Percentiles rank a stretch among this genome's conserved stretches.
Evolutionary conservation across 1,139 yeast genomes (phyloP).

Genomic region (Geotrichum histeridarum): DNA sequence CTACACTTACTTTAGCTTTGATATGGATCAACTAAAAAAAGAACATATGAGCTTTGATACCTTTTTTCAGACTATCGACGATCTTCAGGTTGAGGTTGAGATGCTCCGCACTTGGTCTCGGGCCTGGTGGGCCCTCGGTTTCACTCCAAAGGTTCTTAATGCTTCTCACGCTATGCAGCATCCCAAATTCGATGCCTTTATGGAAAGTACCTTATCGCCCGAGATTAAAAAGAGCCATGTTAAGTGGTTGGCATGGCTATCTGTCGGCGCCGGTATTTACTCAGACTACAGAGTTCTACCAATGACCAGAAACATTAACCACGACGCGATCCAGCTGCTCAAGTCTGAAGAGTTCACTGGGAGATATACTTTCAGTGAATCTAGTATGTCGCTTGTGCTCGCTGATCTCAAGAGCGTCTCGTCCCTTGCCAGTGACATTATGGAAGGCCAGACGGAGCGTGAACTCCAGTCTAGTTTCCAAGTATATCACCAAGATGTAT

Average conservation of each 20-base stretch:
- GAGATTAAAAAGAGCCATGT: slow-evolving; percentile 13
- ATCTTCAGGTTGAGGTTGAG: slow-evolving; percentile 21
- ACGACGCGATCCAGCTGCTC: slow-evolving; percentile 15
- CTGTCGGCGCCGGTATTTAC: slow-evolving; percentile 30
- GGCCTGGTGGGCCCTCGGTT: slow-evolving; percentile 35
- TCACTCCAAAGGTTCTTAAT: slow-evolving; percentile 32
- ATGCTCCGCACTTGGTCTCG: slow-evolving; percentile 32
- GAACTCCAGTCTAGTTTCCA: slow-evolving; percentile 25
- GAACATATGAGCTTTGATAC: background rate
- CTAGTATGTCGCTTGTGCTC: slow-evolving; percentile 12
- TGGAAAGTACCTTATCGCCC: slow-evolving; percentile 2
- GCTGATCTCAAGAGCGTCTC: slow-evolving; percentile 21
- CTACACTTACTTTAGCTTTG: slow-evolving; percentile 27
- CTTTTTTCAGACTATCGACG: background rate
- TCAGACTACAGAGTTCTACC: slow-evolving; percentile 31
- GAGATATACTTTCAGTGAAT: slow-evolving; percentile 14
- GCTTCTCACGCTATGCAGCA: slow-evolving; percentile 24
- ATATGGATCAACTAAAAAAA: slow-evolving; percentile 1
- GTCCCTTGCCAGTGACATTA: slow-evolving; percentile 28
- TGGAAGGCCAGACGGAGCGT: slow-evolving; percentile 19
- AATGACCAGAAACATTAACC: slow-evolving; percentile 18
- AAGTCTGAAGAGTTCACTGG: slow-evolving; percentile 9
- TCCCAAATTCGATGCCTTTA: slow-evolving; percentile 23
- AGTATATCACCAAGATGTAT: slow-evolving; percentile 30
- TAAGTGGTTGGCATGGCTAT: slow-evolving; percentile 32